Evolutionary conservation across 768 basidiomycete genomes (phyloP).

Genomic region (Rhizopogon vesiculosus): DNA sequence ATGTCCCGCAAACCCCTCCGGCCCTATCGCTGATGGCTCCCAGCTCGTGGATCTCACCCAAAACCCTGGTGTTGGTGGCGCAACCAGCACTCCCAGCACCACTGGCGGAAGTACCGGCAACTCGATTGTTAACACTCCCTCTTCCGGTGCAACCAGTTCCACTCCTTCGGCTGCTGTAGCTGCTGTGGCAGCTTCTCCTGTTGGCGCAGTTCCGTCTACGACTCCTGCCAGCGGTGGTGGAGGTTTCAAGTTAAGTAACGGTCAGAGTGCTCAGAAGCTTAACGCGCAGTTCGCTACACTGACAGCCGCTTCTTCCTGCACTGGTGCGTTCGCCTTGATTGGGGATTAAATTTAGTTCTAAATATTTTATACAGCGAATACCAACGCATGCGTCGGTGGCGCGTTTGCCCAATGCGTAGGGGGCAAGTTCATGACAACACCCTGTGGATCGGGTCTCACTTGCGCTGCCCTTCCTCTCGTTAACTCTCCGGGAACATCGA

Average conservation of each 20-base stretch:
- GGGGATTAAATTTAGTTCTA: constrained; percentile 10
- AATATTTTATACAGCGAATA: constrained; percentile 17
- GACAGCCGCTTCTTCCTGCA: constrained; percentile 41
- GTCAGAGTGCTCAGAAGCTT: constrained; percentile 43
- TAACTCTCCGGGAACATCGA: constrained; percentile 46
- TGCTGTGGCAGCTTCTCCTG: background rate
- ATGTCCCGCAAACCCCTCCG: constrained; percentile 44
- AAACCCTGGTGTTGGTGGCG: constrained; percentile 27
- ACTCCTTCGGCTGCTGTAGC: background rate
- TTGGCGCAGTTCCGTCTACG: constrained; percentile 5
- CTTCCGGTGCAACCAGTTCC: background rate
- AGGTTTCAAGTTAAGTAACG: constrained; percentile 31
- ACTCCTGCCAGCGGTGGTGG: constrained; percentile 1
- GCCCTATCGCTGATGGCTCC: constrained; percentile 44
- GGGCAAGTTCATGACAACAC: constrained; percentile 31
- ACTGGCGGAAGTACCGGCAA: constrained; percentile 2
- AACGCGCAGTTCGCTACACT: constrained; percentile 50
- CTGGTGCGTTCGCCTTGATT: constrained; percentile 10
- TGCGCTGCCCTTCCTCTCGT: constrained; percentile 54
- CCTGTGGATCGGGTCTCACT: constrained; percentile 24
- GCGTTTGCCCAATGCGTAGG: constrained; percentile 52
- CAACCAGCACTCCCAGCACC: background rate
- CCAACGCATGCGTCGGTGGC: constrained; percentile 45
- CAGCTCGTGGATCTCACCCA: constrained; percentile 35
- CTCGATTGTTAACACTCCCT: background rate